phyloP scores from a whole-genome alignment of 768 basidiomycete genomes.

The Podaxis sp. region DNA sequence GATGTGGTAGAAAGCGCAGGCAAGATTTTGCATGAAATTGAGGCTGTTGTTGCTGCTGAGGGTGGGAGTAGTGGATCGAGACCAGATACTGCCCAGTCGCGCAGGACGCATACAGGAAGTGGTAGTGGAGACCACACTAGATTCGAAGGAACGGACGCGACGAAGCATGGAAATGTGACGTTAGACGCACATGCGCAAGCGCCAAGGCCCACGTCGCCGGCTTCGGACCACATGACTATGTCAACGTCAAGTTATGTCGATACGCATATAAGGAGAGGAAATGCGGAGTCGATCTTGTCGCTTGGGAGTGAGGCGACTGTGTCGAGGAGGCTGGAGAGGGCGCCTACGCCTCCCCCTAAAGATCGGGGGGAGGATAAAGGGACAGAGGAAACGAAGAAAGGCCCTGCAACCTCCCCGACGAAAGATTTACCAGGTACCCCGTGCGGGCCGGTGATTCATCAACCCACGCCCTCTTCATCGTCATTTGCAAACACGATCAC shows the following conservation, averaged over 20 bases:
- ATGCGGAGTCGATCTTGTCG: constrained; percentile 40
- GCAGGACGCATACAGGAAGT: neutral
- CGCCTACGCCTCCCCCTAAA: constrained; percentile 26
- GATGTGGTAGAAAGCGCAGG: constrained; percentile 34
- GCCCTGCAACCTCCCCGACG: neutral
- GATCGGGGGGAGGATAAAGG: constrained; percentile 12
- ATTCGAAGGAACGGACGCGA: neutral
- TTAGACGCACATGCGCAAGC: neutral
- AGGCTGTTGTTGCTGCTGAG: constrained; percentile 32
- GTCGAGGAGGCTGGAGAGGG: constrained; percentile 30
- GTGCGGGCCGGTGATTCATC: constrained; percentile 6
- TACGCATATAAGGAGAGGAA: constrained; percentile 27
- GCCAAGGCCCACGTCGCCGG: neutral
- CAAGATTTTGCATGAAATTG: constrained; percentile 36
- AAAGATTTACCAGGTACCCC: constrained; percentile 13
- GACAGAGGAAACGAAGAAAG: constrained; percentile 15
- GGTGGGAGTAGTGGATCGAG: constrained; percentile 13
- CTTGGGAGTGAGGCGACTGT: constrained; percentile 38
- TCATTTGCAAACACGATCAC: constrained; percentile 48
- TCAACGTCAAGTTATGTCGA: constrained; percentile 29
- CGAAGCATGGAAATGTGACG: neutral
- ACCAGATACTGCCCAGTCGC: neutral
- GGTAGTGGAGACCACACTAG: neutral
- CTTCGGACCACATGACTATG: neutral
- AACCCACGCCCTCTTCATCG: constrained; percentile 30